These are phyloP conservation scores for Colletotrichum sojae DNA, from an alignment of 2,329 filamentous ascomycete species.

Conservation along the genomic window DNA sequence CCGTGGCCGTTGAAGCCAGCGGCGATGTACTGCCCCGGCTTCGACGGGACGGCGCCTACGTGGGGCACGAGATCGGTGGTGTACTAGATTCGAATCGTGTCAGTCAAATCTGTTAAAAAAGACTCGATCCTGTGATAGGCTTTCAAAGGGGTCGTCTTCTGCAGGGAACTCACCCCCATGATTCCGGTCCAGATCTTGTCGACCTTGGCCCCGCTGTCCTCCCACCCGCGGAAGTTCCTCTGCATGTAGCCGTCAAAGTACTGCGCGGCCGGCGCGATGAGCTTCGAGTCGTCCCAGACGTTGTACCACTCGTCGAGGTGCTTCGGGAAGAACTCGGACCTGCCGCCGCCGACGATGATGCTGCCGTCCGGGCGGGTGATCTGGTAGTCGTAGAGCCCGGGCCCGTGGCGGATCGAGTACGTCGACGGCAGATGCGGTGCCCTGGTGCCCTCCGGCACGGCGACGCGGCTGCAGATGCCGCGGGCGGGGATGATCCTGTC, in stretches of 20 bases:
- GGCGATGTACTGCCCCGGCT: slow-evolving; percentile 57
- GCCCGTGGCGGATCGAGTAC: slow-evolving; percentile 46
- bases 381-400: slow-evolving; percentile 52
- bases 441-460: slow-evolving; percentile 40
- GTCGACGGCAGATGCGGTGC: slow-evolving; percentile 44
- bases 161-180: slow-evolving; percentile 48
- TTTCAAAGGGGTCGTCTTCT: no score
- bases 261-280: slow-evolving; percentile 54
- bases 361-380: slow-evolving; percentile 61
- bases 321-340: slow-evolving; percentile 36
- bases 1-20: slow-evolving; percentile 67
- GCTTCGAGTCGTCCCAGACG: slow-evolving; percentile 56
- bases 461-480: slow-evolving; percentile 57
- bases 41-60: slow-evolving; percentile 52
- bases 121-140: slow-evolving; percentile 53
- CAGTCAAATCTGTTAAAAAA: not conserved
- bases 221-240: slow-evolving; percentile 60
- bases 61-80: slow-evolving; percentile 33
- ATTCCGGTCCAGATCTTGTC: slow-evolving; percentile 56
- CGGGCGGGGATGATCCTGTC: slow-evolving; percentile 74
- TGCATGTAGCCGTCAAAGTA: slow-evolving; percentile 65
- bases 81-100: slow-evolving; percentile 52
- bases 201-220: slow-evolving; percentile 54
- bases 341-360: slow-evolving; percentile 58
- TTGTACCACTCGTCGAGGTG: slow-evolving; percentile 56